Base-by-base conservation (phyloP, 2,329 filamentous ascomycete species). In the Neophaeococcomyces mojaviensis region DNA sequence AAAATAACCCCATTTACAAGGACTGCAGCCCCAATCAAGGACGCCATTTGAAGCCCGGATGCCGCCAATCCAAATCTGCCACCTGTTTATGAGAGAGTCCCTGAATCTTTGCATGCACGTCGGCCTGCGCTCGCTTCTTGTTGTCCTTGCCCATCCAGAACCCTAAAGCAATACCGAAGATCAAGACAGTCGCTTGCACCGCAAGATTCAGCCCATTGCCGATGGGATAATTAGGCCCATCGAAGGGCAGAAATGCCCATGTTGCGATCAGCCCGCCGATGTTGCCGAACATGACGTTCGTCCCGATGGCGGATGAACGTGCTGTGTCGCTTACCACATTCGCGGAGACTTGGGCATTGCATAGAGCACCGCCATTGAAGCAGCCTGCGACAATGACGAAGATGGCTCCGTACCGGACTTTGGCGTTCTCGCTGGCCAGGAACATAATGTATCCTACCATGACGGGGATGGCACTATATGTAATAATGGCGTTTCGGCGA, bases 381-480 rank as follows among this genome's bases (percentile, higher is more conserved):
- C 78, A 76, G 0, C 80, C 81, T 6, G 70, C 70, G 1, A 81
- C 76, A 45, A 86, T 79, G 46, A 87, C 62, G 63, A 87, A 88
- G 0, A 81, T 83, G 0, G 82, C 84, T 0, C 74, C 82, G 59
- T 87, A 88, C 15, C 81, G 76, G 2, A 79, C 75, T 22, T 68
- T 64, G 0, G 69, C 51, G 42, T 75, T 59, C n/a, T n/a, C n/a
- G 12, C 70, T 75, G 4, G 77, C 80, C 1, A 86, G 67, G 64
- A 86, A 86, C 72, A 86, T 80, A 59, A 78, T 77, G 61, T 85
- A 86, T 0, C 83, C 83, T 2, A 74, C 60, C 72, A 86, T 84
- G 81, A 2, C 73, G 82, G 72, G 1, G 64, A 65, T 57, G 0
- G 79, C 73, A 1, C 69, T 70, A 13, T 71, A 47, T 39, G 82